Evolutionary conservation across 202 grass and related monocot genomes (phyloP), one percentile per base, ranked within the genome.

Genomic region (Panicum virgatum): DNA sequence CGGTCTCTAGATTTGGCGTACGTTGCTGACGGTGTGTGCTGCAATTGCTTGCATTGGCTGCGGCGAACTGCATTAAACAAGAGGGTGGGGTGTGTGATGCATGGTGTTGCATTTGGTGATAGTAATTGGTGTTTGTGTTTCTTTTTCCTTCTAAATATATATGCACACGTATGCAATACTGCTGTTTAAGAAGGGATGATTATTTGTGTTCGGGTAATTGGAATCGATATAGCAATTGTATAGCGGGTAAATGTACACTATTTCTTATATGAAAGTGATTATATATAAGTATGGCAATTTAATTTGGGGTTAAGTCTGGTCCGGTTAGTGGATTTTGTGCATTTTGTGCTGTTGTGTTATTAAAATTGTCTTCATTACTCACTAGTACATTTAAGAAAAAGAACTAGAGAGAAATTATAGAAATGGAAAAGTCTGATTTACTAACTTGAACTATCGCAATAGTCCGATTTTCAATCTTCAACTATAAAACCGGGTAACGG

Each of bases 231-330:
- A 39, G 50, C 6, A 23, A 23, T 25, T 74, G 32, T 16, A 10
- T 16, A 10, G 57, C 0, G 51, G 51, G n/a, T 57, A 38, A 38
- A 5, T 73, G 48, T 54, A 73, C 48, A 23, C 30, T 10, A 23
- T 23, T 54, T 30, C 30, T 73, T 22, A 12, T 50, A 38, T 23
- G 29, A n/a, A 54, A 73, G 38, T 38, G 11, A 56, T 56, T 25
- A 56, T 39, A 73, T n/a, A n/a, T n/a, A n/a, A n/a, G 19, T 73
- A 23, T n/a, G n/a, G 48, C 71, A 38, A 73, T 37, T 52, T 73
- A 37, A 54, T 53, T 36, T 36, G 19, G 29, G 27, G 5, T n/a
- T 34, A 36, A 20, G 44, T 19, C 13, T 11, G 7, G 2, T 23
- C 20, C 9, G n/a, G n/a, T n/a, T n/a, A n/a, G 0, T 3, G 8